Base-by-base conservation (phyloP, 1,284 basidiomycete species). In the Gomphus bonarii region DNA sequence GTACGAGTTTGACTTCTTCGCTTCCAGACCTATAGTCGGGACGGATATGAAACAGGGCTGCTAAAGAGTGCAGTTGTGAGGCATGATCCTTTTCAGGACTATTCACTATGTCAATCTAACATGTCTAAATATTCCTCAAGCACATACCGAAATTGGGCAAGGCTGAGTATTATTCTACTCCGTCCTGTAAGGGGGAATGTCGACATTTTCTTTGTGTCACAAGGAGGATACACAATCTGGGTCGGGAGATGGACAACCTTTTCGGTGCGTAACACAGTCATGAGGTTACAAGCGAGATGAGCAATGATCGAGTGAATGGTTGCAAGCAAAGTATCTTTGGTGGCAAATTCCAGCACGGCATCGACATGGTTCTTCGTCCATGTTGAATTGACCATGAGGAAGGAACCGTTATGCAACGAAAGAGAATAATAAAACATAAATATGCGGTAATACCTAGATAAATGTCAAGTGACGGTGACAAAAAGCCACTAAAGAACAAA, bases 71-170 rank as follows among this genome's bases (percentile, higher is more conserved):
- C 7, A 99, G 71, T 67, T 99, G 97, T 8, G 81, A 79, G 0
- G 79, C 72, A 57, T 99, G 95, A 63, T 97, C 92, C 69, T 99
- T 99, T 70, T 99, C 95, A 0, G 97, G 95, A 43, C 90, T 90
- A 59, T 16, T 28, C 16, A 30, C 25, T 10, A 16, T 10, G 14
- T 35, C 50, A 50, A 25, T 30, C 50, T 25, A 20, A 16, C 35
- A 42, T 30, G 40, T 51, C 57, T 40, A 43, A 50, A 8, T 16
- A 12, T 52, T 18, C 25, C 47, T 16, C 43, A 49, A 14, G 31
- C 43, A 61, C 75, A 28, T 60, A 92, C 89, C 92, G 72, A 70
- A 97, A 97, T 68, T 99, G 95, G 1, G 95, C 93, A 1, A 99
- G 74, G 59, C 90, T 93, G 28, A 95, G 71, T 31, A 97, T 78